phyloP scores from a whole-genome alignment of 2,329 filamentous ascomycete species.

The Phialophora tarda region DNA sequence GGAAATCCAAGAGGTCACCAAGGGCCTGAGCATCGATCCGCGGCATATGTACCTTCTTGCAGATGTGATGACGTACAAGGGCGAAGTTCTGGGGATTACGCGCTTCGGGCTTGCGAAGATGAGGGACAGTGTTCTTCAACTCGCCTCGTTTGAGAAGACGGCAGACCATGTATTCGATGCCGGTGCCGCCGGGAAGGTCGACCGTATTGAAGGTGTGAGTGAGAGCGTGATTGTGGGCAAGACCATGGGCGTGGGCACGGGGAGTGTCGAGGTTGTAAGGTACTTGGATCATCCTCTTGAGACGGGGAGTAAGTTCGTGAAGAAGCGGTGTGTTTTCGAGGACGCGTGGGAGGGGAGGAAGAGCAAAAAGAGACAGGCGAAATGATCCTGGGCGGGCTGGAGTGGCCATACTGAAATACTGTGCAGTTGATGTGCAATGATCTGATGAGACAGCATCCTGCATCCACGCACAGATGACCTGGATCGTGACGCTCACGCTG shows the following conservation, averaged over 20 bases:
- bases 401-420: not conserved
- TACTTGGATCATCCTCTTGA: slow-evolving; percentile 69
- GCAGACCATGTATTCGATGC: slow-evolving; percentile 97
- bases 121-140: slow-evolving; percentile 88
- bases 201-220: slow-evolving; percentile 88
- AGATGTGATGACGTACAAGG: slow-evolving; percentile 99
- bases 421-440: not conserved
- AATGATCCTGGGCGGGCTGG: not conserved
- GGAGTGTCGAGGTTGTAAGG: slow-evolving; percentile 86
- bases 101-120: slow-evolving; percentile 96
- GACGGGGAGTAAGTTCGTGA: slow-evolving; percentile 30
- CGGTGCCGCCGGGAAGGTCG: slow-evolving; percentile 87
- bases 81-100: slow-evolving; percentile 94
- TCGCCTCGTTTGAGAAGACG: slow-evolving; percentile 97
- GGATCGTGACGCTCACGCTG: not conserved
- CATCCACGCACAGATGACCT: not conserved
- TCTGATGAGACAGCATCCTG: not conserved
- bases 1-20: slow-evolving; percentile 90
- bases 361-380: slow-evolving; percentile 19
- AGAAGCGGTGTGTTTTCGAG: slow-evolving; percentile 70
- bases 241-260: slow-evolving; percentile 88
- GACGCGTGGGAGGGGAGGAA: slow-evolving; percentile 53
- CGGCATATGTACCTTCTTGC: slow-evolving; percentile 97
- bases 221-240: slow-evolving; percentile 99
- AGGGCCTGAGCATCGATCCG: slow-evolving; percentile 92